phyloP scores from a whole-genome alignment of 75 land plant genomes.

The Picea sitchensis region DNA sequence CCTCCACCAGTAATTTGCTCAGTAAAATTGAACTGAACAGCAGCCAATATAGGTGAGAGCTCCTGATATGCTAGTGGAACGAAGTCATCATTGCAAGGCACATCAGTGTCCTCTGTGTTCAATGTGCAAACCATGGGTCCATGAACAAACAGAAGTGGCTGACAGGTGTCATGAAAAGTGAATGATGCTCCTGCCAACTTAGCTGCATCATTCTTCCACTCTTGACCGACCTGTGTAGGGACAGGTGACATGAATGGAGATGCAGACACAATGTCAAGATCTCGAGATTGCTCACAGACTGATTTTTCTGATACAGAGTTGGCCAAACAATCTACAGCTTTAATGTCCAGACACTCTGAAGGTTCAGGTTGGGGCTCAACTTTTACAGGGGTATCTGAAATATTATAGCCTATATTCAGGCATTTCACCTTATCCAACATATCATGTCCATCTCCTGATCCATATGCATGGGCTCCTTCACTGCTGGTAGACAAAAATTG shows the following conservation, averaged over 20 bases:
- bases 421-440: not conserved
- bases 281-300: not conserved
- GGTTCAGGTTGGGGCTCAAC: not conserved
- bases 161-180: constrained; percentile 1
- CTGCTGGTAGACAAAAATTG: not conserved
- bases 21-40: not conserved
- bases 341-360: not conserved
- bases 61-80: constrained; percentile 7
- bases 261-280: not conserved
- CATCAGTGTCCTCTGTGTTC: constrained; percentile 51
- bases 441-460: not conserved
- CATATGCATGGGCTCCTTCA: not conserved
- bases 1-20: not conserved
- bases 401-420: not conserved
- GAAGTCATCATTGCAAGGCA: constrained; percentile 54
- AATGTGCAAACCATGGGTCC: constrained; percentile 42
- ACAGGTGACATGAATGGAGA: not conserved
- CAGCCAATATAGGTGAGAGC: constrained; percentile 1
- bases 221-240: not conserved
- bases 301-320: not conserved
- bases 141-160: constrained; percentile 16
- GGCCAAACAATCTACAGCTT: not conserved
- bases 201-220: not conserved
- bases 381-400: not conserved
- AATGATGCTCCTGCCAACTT: not conserved